Base-by-base conservation (phyloP, 2,329 filamentous ascomycete species). In the Aspergillus hortae region DNA sequence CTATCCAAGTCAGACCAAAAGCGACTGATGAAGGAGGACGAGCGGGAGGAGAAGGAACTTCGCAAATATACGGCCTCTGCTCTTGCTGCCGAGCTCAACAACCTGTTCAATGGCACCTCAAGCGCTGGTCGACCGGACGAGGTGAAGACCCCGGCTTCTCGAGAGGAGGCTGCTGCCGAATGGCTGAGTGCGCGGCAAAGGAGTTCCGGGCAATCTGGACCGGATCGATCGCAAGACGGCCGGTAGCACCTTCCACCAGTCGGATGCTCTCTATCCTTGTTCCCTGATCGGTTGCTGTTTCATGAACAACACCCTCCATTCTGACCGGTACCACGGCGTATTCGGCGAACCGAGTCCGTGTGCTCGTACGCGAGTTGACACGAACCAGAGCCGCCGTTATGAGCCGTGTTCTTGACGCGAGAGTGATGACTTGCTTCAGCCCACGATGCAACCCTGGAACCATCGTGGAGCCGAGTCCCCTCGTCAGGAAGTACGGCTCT, bases 1-100 rank as follows among this genome's bases (percentile, higher is more conserved):
- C 83, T 95, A 80, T 80, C 81, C 69, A 96, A 96, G 76, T 56
- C 68, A 15, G 87, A 95, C 63, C 86, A 89, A 53, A 65, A 66
- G 45, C 72, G 74, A 27, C 56, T 78, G 40, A 62, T 73, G 51
- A 74, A 74, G 56, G 76, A 78, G 56, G 76, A 78, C 50, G 75
- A 77, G 47, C 71, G 76, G 15, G 76, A 78, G 59, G 76, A 78
- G 60, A 67, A 67, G 48, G 76, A 78, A 56, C 63, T 78, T 6
- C 69, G 74, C 33, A 66, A 65, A 23, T 78, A 72, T 60, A 75
- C 73, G 43, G 72, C 71, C 3, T 70, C 71, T n/a, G 73, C 73
- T 12, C 63, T 78, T 17, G 73, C 74, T 1, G 68, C 70, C 11
- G 73, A 77, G 49, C 69, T 78, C 53, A 73, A 72, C 56, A 73